A percentile compares a stretch with the other conserved stretches of the same genome.
Evolutionary conservation across 345 rosid species (phyloP).

Genomic region (Euphorbia lathyris): DNA sequence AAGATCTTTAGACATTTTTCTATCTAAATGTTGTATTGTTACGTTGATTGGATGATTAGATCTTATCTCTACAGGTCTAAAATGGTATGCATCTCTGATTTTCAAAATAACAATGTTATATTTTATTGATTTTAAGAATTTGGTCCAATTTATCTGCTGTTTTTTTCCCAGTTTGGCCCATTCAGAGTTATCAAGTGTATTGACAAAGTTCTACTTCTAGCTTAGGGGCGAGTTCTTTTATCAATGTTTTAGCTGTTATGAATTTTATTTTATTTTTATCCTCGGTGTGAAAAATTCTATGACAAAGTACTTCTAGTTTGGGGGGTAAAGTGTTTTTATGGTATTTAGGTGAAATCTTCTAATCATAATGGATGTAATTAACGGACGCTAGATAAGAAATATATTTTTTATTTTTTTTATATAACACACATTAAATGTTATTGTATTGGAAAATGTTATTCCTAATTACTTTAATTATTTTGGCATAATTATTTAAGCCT

Average conservation of each 20-base stretch:
- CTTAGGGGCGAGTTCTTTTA: conserved; percentile 63
- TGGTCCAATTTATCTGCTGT: not conserved
- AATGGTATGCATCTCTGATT: not conserved
- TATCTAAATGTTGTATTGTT: not conserved
- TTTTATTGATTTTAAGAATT: not conserved
- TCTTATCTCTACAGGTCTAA: too few relatives aligned
- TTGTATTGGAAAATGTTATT: too few relatives aligned
- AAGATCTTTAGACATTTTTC: not conserved
- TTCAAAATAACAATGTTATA: not conserved
- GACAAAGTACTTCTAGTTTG: too few relatives aligned
- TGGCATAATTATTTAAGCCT: too few relatives aligned
- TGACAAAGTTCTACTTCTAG: conserved; percentile 87
- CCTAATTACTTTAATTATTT: too few relatives aligned
- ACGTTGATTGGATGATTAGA: not conserved
- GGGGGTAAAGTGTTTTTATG: too few relatives aligned
- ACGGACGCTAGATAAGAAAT: too few relatives aligned
- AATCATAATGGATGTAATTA: too few relatives aligned
- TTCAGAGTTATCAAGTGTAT: conserved; percentile 87
- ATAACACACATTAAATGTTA: too few relatives aligned
- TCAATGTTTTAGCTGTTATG: not conserved
- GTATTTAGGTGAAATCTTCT: too few relatives aligned
- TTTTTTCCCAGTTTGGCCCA: conserved; percentile 71
- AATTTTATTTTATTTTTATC: not conserved
- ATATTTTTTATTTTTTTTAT: too few relatives aligned
- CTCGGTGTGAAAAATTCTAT: not conserved